phyloP scores from a whole-genome alignment of 2,329 filamentous ascomycete genomes.

The Diaporthe australafricana region DNA sequence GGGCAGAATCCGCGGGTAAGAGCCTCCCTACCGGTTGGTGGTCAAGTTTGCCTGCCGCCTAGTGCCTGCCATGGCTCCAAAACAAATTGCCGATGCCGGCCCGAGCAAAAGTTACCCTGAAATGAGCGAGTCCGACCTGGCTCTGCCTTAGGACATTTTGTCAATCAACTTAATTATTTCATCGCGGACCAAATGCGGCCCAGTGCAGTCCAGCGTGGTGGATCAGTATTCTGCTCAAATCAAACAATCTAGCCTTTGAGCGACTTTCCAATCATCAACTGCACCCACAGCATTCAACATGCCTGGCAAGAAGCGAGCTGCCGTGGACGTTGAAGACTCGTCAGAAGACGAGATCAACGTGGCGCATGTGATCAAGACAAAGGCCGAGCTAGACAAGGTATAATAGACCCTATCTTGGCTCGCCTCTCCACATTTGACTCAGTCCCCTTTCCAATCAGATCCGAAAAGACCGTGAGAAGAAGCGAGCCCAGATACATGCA shows the following conservation, averaged over 20 bases:
- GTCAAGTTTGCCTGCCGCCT: slow-evolving; percentile 2
- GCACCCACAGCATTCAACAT: slow-evolving; percentile 17
- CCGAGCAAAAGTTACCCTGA: slow-evolving; percentile 15
- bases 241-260: not conserved
- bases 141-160: not conserved
- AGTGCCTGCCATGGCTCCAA: not conserved
- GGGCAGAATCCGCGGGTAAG: slow-evolving; percentile 27
- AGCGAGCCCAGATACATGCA: slow-evolving; percentile 31
- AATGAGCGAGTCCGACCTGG: not conserved
- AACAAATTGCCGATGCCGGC: slow-evolving; percentile 22
- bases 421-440: not conserved
- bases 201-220: no score
- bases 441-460: slow-evolving; percentile 19
- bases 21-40: not conserved
- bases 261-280: not conserved
- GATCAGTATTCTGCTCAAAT: not conserved
- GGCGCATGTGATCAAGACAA: slow-evolving; percentile 39
- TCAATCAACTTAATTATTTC: not conserved
- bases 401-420: not conserved
- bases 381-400: slow-evolving; percentile 38
- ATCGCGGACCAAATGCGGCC: not conserved
- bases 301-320: slow-evolving; percentile 31
- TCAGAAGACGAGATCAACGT: slow-evolving; percentile 40
- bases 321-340: slow-evolving; percentile 25
- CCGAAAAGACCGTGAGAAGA: slow-evolving; percentile 35